Percentiles rank a stretch among this genome's conserved stretches.
Conservation (phyloP, 2,329 filamentous ascomycete species). For the Scedosporium apiospermum region DNA sequence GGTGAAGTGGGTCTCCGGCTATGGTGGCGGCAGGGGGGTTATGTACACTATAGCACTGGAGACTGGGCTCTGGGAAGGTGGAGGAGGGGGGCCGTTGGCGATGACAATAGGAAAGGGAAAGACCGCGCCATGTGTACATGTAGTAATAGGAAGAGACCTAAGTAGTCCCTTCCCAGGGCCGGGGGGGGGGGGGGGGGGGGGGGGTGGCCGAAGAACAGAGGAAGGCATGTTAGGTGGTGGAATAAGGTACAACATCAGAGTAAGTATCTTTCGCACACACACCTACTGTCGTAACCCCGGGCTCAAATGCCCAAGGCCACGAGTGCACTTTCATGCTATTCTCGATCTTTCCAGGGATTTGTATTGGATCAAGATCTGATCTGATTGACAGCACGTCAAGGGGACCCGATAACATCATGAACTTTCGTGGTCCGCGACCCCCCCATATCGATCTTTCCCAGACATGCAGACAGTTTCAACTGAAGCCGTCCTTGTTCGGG, state of each 20-base stretch:
- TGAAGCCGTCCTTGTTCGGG: too few species aligned
- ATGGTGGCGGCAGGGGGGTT: not conserved
- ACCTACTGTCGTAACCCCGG: not conserved
- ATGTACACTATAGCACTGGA: not conserved
- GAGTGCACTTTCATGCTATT: not conserved
- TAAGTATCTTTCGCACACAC: not conserved
- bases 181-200: not conserved
- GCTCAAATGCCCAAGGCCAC: not conserved
- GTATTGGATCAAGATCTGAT: not conserved
- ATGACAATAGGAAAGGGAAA: not conserved
- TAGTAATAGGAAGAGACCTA: not conserved
- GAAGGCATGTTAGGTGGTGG: not conserved
- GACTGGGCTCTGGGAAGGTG: not conserved
- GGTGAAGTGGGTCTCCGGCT: not conserved
- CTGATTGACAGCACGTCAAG: too few species aligned
- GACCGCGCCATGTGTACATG: not conserved
- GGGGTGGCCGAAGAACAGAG: not conserved
- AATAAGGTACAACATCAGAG: not conserved
- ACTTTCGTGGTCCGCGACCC: too few species aligned
- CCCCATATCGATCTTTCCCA: too few species aligned
- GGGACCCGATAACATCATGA: too few species aligned
- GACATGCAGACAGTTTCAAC: too few species aligned
- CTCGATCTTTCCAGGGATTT: not conserved
- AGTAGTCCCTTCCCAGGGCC: not conserved
- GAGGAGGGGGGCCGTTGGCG: not conserved